Percentiles rank a stretch among this genome's conserved stretches.
phyloP scores from a whole-genome alignment of 1,284 basidiomycete genomes.

The Rhodotorula mucilaginosa region DNA sequence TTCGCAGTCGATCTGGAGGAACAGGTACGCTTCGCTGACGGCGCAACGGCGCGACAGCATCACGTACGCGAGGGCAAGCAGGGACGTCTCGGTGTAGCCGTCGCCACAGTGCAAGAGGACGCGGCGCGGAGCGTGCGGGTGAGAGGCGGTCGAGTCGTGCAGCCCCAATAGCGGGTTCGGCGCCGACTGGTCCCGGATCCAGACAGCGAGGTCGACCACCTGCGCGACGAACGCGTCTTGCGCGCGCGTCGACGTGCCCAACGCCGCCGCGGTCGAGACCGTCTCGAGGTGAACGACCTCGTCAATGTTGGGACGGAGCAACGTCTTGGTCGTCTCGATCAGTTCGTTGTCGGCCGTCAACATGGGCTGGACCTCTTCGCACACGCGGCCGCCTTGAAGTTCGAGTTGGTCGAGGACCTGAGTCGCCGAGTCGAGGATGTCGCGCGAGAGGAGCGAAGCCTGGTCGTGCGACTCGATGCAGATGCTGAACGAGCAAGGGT shows the following conservation, averaged over 20 bases:
- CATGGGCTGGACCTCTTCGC: slow-evolving; percentile 33
- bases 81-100: slow-evolving; percentile 75
- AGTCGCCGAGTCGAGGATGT: slow-evolving; percentile 54
- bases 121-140: slow-evolving; percentile 30
- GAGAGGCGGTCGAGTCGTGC: not conserved
- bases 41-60: slow-evolving; percentile 71
- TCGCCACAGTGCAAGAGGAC: slow-evolving; percentile 48
- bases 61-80: slow-evolving; percentile 79
- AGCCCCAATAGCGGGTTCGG: slow-evolving; percentile 7
- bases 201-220: slow-evolving; percentile 46
- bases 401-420: slow-evolving; percentile 39
- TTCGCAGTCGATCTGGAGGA: slow-evolving; percentile 62
- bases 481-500: slow-evolving; percentile 70
- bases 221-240: slow-evolving; percentile 31
- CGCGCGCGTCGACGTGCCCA: slow-evolving; percentile 15
- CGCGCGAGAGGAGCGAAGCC: slow-evolving; percentile 61
- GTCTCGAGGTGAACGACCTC: slow-evolving; percentile 47
- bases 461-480: slow-evolving; percentile 82
- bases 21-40: slow-evolving; percentile 81
- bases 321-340: slow-evolving; percentile 16
- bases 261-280: slow-evolving; percentile 31
- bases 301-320: slow-evolving; percentile 36
- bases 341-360: slow-evolving; percentile 12
- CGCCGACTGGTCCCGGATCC: slow-evolving; percentile 47
- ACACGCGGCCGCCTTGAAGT: slow-evolving; percentile 44